These are phyloP conservation scores for Hyaloscypha bicolor DNA, from an alignment of 495 filamentous ascomycete species.

Conservation along the genomic window DNA sequence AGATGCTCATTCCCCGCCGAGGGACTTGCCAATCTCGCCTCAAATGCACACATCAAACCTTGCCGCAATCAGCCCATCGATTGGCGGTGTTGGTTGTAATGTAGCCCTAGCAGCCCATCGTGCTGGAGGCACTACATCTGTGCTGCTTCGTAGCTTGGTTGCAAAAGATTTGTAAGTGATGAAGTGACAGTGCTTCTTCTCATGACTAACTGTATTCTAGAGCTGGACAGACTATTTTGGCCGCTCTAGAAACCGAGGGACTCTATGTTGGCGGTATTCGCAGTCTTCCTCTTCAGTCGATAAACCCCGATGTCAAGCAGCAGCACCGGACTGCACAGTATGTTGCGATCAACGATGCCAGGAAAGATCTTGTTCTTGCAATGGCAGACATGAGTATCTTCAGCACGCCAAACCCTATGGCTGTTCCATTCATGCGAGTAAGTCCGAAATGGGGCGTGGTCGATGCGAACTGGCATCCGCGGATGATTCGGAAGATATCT, in stretches of 20 bases:
- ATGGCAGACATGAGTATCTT: slow-evolving; percentile 96
- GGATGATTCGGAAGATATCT: slow-evolving; percentile 21
- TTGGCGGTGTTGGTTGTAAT: slow-evolving; percentile 96
- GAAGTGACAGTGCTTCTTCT: slow-evolving; percentile 8
- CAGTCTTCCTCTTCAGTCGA: slow-evolving; percentile 41
- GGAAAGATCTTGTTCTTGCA: slow-evolving; percentile 79
- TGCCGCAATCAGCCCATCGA: slow-evolving; percentile 71
- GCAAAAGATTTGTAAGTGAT: slow-evolving; percentile 66
- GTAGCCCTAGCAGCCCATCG: slow-evolving; percentile 77
- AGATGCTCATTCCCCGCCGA: background rate
- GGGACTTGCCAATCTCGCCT: slow-evolving; percentile 42
- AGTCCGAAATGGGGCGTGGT: slow-evolving; percentile 66
- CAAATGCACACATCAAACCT: slow-evolving; percentile 84
- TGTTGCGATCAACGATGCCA: slow-evolving; percentile 80
- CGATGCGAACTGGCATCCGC: slow-evolving; percentile 83
- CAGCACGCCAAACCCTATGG: slow-evolving; percentile 38
- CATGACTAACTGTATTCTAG: slow-evolving; percentile 29
- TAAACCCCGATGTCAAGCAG: too few relatives aligned
- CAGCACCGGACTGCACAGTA: slow-evolving; percentile 78
- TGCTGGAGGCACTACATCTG: slow-evolving; percentile 41
- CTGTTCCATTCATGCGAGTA: background rate
- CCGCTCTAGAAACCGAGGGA: slow-evolving; percentile 59
- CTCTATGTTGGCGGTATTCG: slow-evolving; percentile 67
- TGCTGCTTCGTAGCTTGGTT: slow-evolving; percentile 74
- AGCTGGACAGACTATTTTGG: slow-evolving; percentile 69